Conservation (phyloP, 1,139 yeast genomes). For the Saccharomycopsis phalli region DNA sequence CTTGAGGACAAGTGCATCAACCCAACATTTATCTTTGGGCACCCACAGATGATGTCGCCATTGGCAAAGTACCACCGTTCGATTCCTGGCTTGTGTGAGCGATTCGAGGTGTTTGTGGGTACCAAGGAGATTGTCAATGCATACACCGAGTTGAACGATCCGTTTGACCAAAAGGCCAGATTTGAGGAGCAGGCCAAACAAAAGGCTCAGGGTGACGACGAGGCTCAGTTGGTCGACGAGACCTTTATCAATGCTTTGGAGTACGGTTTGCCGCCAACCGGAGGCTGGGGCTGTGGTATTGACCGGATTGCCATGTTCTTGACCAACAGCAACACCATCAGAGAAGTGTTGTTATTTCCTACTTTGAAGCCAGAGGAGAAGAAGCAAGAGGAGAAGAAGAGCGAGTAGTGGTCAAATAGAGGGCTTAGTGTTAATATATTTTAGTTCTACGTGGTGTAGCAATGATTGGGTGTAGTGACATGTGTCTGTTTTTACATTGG, state of each 20-base stretch:
- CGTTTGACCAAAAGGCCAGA: constrained; percentile 94
- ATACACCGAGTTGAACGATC: constrained; percentile 97
- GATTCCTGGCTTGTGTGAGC: constrained; percentile 90
- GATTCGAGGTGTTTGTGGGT: constrained; percentile 97
- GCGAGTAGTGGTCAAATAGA: constrained; percentile 4
- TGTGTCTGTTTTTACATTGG: too few relatives aligned
- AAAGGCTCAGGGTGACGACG: constrained; percentile 98
- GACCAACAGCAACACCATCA: constrained; percentile 91
- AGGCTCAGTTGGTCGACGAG: constrained; percentile 94
- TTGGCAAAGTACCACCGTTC: constrained; percentile 93
- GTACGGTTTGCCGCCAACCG: constrained; percentile 98
- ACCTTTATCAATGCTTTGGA: constrained; percentile 96
- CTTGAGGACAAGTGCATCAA: constrained; percentile 86
- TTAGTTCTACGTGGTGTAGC: neutral
- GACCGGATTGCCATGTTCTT: constrained; percentile 97
- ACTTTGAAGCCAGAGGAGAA: constrained; percentile 85
- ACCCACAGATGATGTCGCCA: constrained; percentile 99
- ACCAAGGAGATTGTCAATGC: constrained; percentile 98
- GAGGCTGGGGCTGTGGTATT: constrained; percentile 99
- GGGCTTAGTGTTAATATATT: neutral
- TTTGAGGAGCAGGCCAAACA: constrained; percentile 99
- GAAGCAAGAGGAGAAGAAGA: constrained; percentile 6
- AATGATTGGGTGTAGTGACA: too few relatives aligned
- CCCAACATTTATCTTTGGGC: constrained; percentile 97
- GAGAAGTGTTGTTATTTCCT: constrained; percentile 97